Evolutionary conservation across 108 stramenopile genomes (phyloP).

Genomic region (Skeletonema potamos): DNA sequence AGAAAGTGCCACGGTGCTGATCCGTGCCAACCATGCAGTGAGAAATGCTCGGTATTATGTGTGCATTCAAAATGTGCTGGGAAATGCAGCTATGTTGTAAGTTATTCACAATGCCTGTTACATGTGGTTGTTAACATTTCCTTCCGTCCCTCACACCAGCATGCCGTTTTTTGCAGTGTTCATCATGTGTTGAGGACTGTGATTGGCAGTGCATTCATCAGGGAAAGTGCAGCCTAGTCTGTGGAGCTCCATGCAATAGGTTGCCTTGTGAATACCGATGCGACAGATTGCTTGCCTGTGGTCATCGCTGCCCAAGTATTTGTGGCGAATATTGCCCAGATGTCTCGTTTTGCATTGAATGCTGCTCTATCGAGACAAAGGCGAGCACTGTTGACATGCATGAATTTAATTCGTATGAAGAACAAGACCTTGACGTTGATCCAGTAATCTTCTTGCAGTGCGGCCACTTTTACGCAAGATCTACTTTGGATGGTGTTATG

Average conservation of each 20-base stretch:
- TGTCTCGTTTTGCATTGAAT: slow-evolving; percentile 30
- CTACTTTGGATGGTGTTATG: slow-evolving; percentile 42
- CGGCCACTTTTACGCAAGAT: slow-evolving; percentile 40
- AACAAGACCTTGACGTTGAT: slow-evolving; percentile 41
- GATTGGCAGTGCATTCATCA: slow-evolving; percentile 54
- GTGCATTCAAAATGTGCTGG: slow-evolving; percentile 38
- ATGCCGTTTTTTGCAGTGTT: slow-evolving; percentile 29
- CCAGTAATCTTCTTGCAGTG: slow-evolving; percentile 46
- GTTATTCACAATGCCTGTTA: not conserved
- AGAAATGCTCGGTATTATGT: slow-evolving; percentile 24
- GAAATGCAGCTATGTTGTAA: slow-evolving; percentile 26
- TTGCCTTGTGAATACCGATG: slow-evolving; percentile 52
- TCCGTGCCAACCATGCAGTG: slow-evolving; percentile 36
- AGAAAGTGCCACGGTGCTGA: slow-evolving; percentile 27
- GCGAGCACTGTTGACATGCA: slow-evolving; percentile 34
- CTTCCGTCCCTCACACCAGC: not conserved
- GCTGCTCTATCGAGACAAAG: slow-evolving; percentile 20
- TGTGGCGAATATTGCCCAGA: slow-evolving; percentile 55
- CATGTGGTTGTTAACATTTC: not conserved
- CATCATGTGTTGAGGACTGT: slow-evolving; percentile 49
- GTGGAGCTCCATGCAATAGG: slow-evolving; percentile 51
- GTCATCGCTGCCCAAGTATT: slow-evolving; percentile 51
- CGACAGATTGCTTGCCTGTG: slow-evolving; percentile 42
- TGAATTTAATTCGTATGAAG: slow-evolving; percentile 23
- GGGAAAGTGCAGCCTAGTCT: slow-evolving; percentile 46